Conservation (phyloP, 306 rosid genomes). For the Begonia loranthoides region DNA sequence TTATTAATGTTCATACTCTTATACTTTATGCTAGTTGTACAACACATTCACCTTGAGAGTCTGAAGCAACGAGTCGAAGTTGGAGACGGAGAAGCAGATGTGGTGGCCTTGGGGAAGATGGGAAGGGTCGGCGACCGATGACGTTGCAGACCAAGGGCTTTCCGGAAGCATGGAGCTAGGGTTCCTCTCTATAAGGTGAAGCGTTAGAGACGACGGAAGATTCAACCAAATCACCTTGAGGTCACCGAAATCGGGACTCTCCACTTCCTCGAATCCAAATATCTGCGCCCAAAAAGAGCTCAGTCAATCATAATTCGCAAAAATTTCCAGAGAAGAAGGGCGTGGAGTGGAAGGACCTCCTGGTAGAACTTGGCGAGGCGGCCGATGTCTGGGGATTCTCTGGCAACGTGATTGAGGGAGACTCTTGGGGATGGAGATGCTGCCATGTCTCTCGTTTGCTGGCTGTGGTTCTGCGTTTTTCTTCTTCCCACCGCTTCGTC, state of each 20-base stretch:
- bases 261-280: constrained; percentile 66
- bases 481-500: not conserved
- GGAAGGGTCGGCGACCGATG: constrained; percentile 53
- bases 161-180: constrained; percentile 57
- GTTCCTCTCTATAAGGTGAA: constrained; percentile 63
- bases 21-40: no score
- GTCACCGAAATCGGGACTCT: constrained; percentile 48
- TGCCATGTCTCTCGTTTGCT: constrained; percentile 19
- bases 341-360: constrained; percentile 21
- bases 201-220: constrained; percentile 26
- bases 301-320: not conserved
- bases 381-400: constrained; percentile 50
- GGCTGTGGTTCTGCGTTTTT: not conserved
- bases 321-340: not conserved
- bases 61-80: constrained; percentile 35
- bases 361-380: constrained; percentile 74
- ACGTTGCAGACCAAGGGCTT: constrained; percentile 59
- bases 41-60: constrained; percentile 73
- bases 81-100: constrained; percentile 67
- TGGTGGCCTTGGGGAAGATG: constrained; percentile 84
- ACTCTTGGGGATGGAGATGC: constrained; percentile 21
- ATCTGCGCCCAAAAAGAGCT: constrained; percentile 18
- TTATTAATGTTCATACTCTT: not conserved
- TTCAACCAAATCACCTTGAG: constrained; percentile 62
- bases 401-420: constrained; percentile 48